Evolutionary conservation across 148 eudicot genomes (phyloP), one percentile per base, ranked within the genome.

Genomic region (Gaultheria prostrata): DNA sequence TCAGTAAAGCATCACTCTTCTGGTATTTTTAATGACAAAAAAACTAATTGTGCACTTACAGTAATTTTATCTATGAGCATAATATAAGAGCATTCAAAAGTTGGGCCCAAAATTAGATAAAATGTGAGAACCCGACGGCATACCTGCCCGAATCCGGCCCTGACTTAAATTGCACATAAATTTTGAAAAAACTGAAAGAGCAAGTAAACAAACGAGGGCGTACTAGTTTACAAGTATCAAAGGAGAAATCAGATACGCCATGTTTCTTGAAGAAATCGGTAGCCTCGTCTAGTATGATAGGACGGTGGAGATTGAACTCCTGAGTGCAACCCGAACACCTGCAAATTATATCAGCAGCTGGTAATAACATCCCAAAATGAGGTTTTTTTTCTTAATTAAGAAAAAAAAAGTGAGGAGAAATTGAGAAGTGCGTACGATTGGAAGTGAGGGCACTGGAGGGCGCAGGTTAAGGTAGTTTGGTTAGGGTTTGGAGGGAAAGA

Each of bases 271-370:
- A 97, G 87, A 89, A 97, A 1, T 80, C 85, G 18, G 83, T 70
- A 12, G 94, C 97, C 86, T 97, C 98, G 43, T 91, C 94, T 6
- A 94, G 91, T 49, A 93, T 83, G 21, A 59, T 75, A 13, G 99
- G 99, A 56, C 86, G 91, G 79, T 97, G 97, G 61, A 97, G 95
- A 79, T 95, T 86, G 86, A 87, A 85, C 89, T 97, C 97, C 21
- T 93, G 92, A 43, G 92, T 91, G 83, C 99, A 97, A 48, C 99
- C 99, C 18, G 97, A 96, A 76, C 99, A 94, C 85, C 98, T 94
- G 84, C 83, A 78, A 63, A 24, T 45, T 43, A n/a, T 48, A 72
- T 72, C 79, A 76, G 39, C 10, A 49, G 80, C 8, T 26, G 46
- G 46, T 20, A 71, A 50, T 12, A 71, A 35, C 18, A 72, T n/a